A percentile compares a stretch with the other conserved stretches of the same genome.
Evolutionary conservation across 2,329 filamentous ascomycete species (phyloP).

Genomic region (Chaetothyriales sp.): DNA sequence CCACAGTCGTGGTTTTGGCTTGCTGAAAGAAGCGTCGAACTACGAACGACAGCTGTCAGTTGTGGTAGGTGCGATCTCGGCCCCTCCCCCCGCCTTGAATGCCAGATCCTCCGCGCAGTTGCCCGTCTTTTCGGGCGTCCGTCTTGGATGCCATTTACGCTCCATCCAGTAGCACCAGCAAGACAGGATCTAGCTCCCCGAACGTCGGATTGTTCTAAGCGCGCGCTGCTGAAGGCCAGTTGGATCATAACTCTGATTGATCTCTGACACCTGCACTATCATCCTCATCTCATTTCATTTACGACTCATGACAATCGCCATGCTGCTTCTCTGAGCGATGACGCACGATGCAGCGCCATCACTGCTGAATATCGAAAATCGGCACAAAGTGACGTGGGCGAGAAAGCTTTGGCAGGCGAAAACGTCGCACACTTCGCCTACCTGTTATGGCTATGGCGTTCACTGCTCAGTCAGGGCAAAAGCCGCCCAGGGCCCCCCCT

Average conservation of each 20-base stretch:
- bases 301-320: background rate
- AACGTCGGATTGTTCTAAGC: background rate
- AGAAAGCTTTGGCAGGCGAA: background rate
- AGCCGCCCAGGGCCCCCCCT: too few relatives aligned
- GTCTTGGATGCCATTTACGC: background rate
- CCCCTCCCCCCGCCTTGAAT: background rate
- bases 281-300: background rate
- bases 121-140: background rate
- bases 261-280: background rate
- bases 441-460: too few relatives aligned
- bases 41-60: background rate
- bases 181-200: background rate
- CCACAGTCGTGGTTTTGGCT: background rate
- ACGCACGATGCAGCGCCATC: background rate
- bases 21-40: background rate
- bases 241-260: background rate
- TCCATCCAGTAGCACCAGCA: too few relatives aligned
- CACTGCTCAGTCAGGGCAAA: too few relatives aligned
- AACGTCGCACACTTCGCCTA: background rate
- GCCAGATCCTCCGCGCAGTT: background rate
- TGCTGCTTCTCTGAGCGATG: background rate
- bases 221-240: background rate
- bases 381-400: background rate
- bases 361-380: background rate
- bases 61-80: constrained; percentile 7